Evolutionary conservation across 352 stramenopile genomes (phyloP).

Genomic region (Phytopythium ostracodes): DNA sequence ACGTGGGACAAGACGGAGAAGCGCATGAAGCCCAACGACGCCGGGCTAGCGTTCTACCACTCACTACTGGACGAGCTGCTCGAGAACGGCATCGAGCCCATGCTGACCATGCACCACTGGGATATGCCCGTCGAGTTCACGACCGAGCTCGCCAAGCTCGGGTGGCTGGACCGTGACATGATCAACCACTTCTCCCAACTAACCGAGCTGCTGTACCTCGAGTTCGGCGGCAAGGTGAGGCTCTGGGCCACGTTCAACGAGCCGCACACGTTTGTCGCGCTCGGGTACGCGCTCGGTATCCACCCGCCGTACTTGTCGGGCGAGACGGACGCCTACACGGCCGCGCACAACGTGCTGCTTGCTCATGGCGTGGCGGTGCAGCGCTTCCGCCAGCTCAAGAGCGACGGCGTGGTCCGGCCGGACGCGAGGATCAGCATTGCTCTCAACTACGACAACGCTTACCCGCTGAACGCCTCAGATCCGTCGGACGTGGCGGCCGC

Average conservation of each 20-base stretch:
- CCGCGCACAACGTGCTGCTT: slow-evolving; percentile 84
- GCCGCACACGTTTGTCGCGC: slow-evolving; percentile 1
- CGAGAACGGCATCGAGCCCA: background rate
- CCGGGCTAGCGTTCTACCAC: slow-evolving; percentile 78
- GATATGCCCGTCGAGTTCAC: slow-evolving; percentile 1
- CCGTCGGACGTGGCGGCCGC: slow-evolving; percentile 42
- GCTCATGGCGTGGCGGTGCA: slow-evolving; percentile 74
- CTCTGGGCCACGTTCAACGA: slow-evolving; percentile 9
- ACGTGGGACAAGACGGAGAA: slow-evolving; percentile 50
- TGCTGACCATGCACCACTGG: slow-evolving; percentile 52
- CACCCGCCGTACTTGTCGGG: background rate
- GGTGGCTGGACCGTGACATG: slow-evolving; percentile 4
- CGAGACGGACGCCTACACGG: slow-evolving; percentile 19
- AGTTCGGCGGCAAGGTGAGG: slow-evolving; percentile 1
- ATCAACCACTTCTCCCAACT: background rate
- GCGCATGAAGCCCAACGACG: slow-evolving; percentile 58
- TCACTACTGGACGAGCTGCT: slow-evolving; percentile 4
- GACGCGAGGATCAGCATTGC: slow-evolving; percentile 85
- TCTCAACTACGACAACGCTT: slow-evolving; percentile 64
- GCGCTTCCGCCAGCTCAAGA: slow-evolving; percentile 71
- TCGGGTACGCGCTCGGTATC: background rate
- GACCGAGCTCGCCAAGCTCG: background rate
- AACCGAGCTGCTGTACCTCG: slow-evolving; percentile 2
- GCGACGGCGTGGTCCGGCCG: slow-evolving; percentile 16
- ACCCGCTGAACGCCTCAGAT: slow-evolving; percentile 56